Percentiles rank a stretch among this genome's conserved stretches.
Conservation (phyloP, 169 alveolate genomes). For the Plasmodium gallinaceum region DNA sequence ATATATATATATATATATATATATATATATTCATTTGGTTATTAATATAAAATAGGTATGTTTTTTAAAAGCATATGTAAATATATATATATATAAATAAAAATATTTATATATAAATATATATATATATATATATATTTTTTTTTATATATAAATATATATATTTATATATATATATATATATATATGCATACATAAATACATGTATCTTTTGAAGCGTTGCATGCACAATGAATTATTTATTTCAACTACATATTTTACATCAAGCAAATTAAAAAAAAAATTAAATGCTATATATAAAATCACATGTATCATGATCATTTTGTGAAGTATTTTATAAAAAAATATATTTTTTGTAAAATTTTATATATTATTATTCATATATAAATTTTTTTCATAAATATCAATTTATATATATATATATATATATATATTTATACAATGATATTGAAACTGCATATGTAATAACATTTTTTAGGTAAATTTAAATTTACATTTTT, state of each 20-base stretch:
- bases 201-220: not conserved
- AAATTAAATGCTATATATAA: not conserved
- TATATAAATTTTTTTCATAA: not conserved
- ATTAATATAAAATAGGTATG: not conserved
- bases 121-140: too few relatives aligned
- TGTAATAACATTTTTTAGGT: not conserved
- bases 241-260: not conserved
- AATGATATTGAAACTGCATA: not conserved
- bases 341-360: not conserved
- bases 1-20: not conserved
- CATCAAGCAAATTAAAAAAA: not conserved
- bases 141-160: not conserved
- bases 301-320: not conserved
- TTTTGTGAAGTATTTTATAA: not conserved
- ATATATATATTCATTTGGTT: not conserved
- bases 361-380: not conserved
- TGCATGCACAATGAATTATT: not conserved
- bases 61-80: not conserved
- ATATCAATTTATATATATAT: not conserved
- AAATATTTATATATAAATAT: too few relatives aligned
- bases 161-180: not conserved
- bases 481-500: not conserved
- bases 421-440: not conserved
- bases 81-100: slow-evolving; percentile 1
- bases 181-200: slow-evolving; percentile 1